phyloP scores from a whole-genome alignment of 768 basidiomycete genomes.

The Kwoniella pini region DNA sequence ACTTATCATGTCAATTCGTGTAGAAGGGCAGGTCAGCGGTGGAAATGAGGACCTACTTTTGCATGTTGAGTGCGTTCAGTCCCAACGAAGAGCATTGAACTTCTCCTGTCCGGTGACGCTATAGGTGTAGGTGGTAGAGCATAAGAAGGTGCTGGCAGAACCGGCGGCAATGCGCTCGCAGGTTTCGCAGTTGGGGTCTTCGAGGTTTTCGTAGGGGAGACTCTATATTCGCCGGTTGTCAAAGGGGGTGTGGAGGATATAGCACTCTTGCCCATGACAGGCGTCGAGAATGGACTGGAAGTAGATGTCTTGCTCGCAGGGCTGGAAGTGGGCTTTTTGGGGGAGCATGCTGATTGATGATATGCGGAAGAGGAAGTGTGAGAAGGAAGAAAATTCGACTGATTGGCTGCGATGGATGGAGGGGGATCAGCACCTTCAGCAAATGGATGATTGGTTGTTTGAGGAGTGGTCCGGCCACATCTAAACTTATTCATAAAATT shows the following conservation, averaged over 20 bases:
- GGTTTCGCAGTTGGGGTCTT: neutral
- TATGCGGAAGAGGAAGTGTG: neutral
- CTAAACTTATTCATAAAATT: slow-evolving; percentile 2
- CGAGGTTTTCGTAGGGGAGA: slow-evolving; percentile 1
- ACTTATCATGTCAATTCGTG: no score
- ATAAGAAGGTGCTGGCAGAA: slow-evolving; percentile 1
- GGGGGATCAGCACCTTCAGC: slow-evolving; percentile 5
- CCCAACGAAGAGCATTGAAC: neutral
- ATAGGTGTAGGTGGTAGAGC: slow-evolving; percentile 5
- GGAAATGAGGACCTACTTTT: neutral
- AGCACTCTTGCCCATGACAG: neutral
- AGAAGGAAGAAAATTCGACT: neutral
- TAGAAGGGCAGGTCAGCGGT: no score
- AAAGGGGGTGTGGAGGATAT: neutral
- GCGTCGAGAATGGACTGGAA: neutral
- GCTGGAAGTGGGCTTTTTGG: no score
- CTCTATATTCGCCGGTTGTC: neutral
- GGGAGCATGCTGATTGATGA: neutral
- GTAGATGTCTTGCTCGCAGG: no score
- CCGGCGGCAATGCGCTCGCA: neutral
- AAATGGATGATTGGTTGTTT: neutral
- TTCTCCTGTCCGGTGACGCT: slow-evolving; percentile 1
- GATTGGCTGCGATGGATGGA: neutral
- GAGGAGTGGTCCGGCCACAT: slow-evolving; percentile 16
- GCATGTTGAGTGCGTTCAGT: neutral